These are phyloP conservation scores for Alternaria atra DNA, from an alignment of 2,329 filamentous ascomycete genomes.

Conservation along the genomic window DNA sequence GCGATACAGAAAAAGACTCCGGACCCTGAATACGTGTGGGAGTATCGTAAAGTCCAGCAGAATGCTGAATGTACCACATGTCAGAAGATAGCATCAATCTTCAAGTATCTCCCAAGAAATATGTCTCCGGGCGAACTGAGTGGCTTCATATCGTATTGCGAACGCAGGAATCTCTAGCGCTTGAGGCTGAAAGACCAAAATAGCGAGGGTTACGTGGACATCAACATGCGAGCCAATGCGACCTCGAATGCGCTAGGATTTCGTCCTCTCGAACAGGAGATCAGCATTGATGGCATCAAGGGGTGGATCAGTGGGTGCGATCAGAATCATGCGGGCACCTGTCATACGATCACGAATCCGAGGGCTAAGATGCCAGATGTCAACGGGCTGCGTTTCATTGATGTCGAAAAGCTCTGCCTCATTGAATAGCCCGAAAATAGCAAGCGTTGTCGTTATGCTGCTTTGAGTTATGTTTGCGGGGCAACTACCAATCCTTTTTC, in stretches of 20 bases:
- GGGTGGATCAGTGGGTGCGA: neutral
- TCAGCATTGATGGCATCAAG: neutral
- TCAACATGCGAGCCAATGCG: too few species aligned
- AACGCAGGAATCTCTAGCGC: too few species aligned
- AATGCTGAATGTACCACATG: neutral
- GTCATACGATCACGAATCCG: neutral
- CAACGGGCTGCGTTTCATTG: fast-evolving
- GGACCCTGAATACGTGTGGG: neutral
- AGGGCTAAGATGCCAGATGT: neutral
- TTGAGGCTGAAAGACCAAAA: too few species aligned
- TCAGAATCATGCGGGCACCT: neutral
- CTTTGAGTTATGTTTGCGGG: neutral
- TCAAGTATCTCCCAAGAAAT: too few species aligned
- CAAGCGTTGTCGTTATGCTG: neutral
- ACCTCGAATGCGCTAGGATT: too few species aligned
- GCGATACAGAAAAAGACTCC: neutral
- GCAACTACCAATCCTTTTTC: neutral
- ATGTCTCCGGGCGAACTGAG: too few species aligned
- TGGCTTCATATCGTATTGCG: too few species aligned
- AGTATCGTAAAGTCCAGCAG: neutral
- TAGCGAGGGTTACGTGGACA: too few species aligned
- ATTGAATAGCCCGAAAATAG: neutral
- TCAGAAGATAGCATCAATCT: neutral
- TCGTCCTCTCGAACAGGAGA: neutral
- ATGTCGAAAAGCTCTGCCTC: neutral